Evolutionary conservation across 257 asterid species (phyloP), one percentile per base, ranked within the genome.

Genomic region (Nicotiana tomentosiformis): DNA sequence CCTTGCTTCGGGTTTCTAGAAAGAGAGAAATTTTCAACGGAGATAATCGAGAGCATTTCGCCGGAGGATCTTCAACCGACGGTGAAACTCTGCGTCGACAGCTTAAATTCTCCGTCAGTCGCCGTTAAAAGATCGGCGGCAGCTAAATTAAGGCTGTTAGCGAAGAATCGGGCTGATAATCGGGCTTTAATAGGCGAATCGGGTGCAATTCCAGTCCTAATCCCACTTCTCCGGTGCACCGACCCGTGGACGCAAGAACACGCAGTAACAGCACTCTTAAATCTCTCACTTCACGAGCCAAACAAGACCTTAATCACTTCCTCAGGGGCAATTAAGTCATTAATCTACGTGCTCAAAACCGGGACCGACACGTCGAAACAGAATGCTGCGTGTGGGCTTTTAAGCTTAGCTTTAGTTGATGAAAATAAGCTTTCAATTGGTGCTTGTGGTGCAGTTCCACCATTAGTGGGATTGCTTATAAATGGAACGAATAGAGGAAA

Each of bases 11-110:
- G 97, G 26, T 95, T 95, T 86, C 78, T 93, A 1, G 90, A 91
- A 80, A 82, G 98, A 35, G 98, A 93, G 30, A 86, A 90, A 2
- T 93, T 95, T 87, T 92, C 98, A 1, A 93, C 99, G 14, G 99
- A 95, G 56, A 93, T 95, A 32, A 93, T 93, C 8, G 99, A 95
- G 78, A 90, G 89, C 84, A 93, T 95, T 35, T 91, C 98, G 10
- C 97, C 99, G 56, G 99, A 95, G 76, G 98, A 95, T 74, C 98
- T 95, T 26, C 94, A 92, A 58, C 99, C 99, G 26, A 91, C 99
- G 1, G 98, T 95, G 66, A 92, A 93, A 39, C 91, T 95, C 16
- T 95, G 99, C 16, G 87, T 95, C 16, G 99, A 93, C 49, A 92
- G 94, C 0, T 83, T 95, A 58, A 88, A 86, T 53, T 95, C 98